Conservation (phyloP, 305 asterid species). For the Fraxinus paxiana region DNA sequence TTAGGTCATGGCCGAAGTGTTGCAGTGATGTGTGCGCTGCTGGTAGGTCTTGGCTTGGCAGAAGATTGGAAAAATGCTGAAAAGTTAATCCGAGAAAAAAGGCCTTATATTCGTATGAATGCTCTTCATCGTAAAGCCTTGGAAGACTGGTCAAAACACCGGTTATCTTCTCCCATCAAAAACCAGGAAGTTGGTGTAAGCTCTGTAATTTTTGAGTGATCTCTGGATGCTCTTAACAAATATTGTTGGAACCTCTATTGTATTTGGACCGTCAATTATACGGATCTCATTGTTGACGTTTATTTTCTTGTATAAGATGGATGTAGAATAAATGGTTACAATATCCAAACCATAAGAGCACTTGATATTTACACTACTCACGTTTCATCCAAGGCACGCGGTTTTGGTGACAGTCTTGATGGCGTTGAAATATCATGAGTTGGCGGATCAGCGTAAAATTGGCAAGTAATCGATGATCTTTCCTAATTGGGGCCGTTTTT, state of each 20-base stretch:
- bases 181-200: conserved; percentile 27
- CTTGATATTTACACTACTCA: not conserved
- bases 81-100: conserved; percentile 56
- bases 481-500: too few species aligned
- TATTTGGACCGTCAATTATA: not conserved
- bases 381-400: not conserved
- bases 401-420: not conserved
- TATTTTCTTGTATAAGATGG: not conserved
- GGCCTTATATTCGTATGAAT: conserved; percentile 73
- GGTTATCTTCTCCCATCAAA: conserved; percentile 46
- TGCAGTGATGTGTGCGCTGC: conserved; percentile 80
- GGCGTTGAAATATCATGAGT: too few species aligned
- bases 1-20: conserved; percentile 94
- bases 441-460: too few species aligned
- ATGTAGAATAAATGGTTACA: not conserved
- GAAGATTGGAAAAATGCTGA: conserved; percentile 90
- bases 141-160: conserved; percentile 82
- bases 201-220: conserved; percentile 25
- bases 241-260: not conserved
- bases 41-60: conserved; percentile 81
- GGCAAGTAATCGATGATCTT: too few species aligned
- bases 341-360: not conserved
- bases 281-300: not conserved
- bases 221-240: not conserved
- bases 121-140: conserved; percentile 69